Evolutionary conservation across 1,284 basidiomycete genomes (phyloP).

Genomic region (Bjerkandera adusta): DNA sequence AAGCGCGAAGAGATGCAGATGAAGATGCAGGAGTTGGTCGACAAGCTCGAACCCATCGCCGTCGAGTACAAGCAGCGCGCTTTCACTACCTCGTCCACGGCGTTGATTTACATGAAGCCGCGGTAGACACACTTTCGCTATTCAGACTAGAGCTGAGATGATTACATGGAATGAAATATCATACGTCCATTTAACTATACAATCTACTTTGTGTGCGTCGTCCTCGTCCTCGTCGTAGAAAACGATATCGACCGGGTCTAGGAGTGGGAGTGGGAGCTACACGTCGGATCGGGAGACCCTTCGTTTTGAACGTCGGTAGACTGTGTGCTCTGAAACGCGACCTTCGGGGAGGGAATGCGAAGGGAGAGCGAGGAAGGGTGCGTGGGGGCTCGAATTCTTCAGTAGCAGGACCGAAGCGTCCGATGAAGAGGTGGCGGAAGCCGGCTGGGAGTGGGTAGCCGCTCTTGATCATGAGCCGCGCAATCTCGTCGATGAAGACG

Average conservation of each 20-base stretch:
- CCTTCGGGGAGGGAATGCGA: constrained; percentile 28
- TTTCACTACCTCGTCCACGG: too few species aligned
- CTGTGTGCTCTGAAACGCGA: constrained; percentile 24
- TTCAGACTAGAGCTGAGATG: too few species aligned
- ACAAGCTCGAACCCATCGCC: constrained; percentile 42
- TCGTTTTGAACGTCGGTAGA: constrained; percentile 35
- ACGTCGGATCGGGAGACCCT: constrained; percentile 38
- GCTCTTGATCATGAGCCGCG: constrained; percentile 40
- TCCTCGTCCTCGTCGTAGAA: neutral
- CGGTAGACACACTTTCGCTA: neutral
- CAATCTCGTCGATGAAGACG: constrained; percentile 43
- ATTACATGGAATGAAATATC: too few species aligned
- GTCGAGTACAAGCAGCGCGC: constrained; percentile 55
- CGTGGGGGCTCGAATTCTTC: constrained; percentile 15
- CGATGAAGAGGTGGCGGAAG: constrained; percentile 43
- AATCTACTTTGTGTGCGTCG: constrained; percentile 13
- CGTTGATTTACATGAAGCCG: constrained; percentile 39
- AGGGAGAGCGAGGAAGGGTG: constrained; percentile 27
- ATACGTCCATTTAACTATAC: too few species aligned
- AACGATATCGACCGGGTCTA: neutral
- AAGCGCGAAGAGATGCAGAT: constrained; percentile 34
- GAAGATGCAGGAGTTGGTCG: constrained; percentile 40
- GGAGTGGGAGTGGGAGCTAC: constrained; percentile 1
- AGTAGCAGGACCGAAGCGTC: constrained; percentile 26
- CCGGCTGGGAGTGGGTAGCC: constrained; percentile 48